Evolutionary conservation across 2,329 filamentous ascomycete species (phyloP).

Genomic region (Clarireedia hainanense): DNA sequence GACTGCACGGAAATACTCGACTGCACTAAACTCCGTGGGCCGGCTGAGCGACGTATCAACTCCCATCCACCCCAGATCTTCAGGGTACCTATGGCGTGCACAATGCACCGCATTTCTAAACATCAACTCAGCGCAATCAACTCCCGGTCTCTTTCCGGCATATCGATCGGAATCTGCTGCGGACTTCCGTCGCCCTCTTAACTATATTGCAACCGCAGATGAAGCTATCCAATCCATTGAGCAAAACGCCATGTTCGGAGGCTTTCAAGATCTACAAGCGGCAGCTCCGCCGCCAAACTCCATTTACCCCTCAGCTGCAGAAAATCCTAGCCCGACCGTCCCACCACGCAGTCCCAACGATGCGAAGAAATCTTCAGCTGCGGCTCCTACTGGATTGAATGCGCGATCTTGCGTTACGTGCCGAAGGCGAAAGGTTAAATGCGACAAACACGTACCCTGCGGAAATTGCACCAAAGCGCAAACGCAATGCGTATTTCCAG

Average conservation of each 20-base stretch:
- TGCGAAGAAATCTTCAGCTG: conserved; percentile 10
- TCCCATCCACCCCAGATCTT: too few relatives aligned
- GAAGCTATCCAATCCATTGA: background rate
- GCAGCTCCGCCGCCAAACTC: background rate
- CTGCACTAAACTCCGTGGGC: too few relatives aligned
- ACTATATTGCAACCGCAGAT: background rate
- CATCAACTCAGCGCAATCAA: too few relatives aligned
- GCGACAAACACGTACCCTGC: conserved; percentile 68
- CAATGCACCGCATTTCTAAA: too few relatives aligned
- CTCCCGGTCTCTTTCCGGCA: too few relatives aligned
- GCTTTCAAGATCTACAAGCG: conserved; percentile 1
- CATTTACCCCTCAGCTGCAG: conserved; percentile 1
- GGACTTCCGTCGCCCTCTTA: too few relatives aligned
- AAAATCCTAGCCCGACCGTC: conserved; percentile 1
- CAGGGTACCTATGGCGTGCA: too few relatives aligned
- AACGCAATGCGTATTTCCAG: conserved; percentile 67
- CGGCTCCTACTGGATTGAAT: conserved; percentile 22
- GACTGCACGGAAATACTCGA: too few relatives aligned
- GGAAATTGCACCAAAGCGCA: conserved; percentile 65
- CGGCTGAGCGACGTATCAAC: too few relatives aligned
- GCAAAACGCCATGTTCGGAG: conserved; percentile 5
- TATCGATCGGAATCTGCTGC: too few relatives aligned
- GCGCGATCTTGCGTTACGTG: conserved; percentile 41
- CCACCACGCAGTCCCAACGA: conserved; percentile 7
- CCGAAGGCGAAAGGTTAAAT: conserved; percentile 60